Evolutionary conservation across 176 grass and related monocot species (phyloP).

Genomic region (Urochloa ruziziensis): DNA sequence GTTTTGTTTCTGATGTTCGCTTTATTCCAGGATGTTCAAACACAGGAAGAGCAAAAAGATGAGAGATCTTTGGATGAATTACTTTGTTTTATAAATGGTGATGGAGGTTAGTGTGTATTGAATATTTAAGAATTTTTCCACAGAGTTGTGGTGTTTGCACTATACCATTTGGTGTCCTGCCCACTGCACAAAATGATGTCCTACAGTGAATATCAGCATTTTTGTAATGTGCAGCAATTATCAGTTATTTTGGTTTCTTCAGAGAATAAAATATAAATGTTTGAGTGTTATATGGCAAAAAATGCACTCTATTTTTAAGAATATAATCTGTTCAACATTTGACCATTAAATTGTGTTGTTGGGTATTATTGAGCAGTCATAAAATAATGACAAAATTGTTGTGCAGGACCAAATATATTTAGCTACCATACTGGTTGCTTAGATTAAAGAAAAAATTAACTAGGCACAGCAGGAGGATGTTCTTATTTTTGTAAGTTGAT

Average conservation of each 20-base stretch:
- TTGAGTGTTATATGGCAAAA: not conserved
- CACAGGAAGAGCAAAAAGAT: slow-evolving; percentile 81
- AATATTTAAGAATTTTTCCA: not conserved
- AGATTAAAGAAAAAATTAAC: too few species aligned
- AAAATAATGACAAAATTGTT: not conserved
- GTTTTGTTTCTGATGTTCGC: slow-evolving; percentile 30
- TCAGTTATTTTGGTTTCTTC: not conserved
- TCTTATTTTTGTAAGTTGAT: not conserved
- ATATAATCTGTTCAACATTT: not conserved
- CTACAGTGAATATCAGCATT: not conserved
- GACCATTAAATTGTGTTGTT: not conserved
- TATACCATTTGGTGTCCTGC: not conserved
- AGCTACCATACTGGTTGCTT: too few species aligned
- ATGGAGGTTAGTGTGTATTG: slow-evolving; percentile 68
- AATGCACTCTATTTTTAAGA: not conserved
- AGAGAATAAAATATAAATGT: not conserved
- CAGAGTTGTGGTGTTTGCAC: not conserved
- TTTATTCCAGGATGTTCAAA: slow-evolving; percentile 80
- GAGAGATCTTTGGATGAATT: slow-evolving; percentile 96
- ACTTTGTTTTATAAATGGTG: slow-evolving; percentile 98
- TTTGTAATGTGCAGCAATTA: not conserved
- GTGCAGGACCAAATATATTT: not conserved
- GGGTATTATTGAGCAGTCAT: not conserved
- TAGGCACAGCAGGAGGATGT: too few species aligned
- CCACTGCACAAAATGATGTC: not conserved